Conservation (phyloP, 2,329 filamentous ascomycete species). For the Diaporthe sp. region DNA sequence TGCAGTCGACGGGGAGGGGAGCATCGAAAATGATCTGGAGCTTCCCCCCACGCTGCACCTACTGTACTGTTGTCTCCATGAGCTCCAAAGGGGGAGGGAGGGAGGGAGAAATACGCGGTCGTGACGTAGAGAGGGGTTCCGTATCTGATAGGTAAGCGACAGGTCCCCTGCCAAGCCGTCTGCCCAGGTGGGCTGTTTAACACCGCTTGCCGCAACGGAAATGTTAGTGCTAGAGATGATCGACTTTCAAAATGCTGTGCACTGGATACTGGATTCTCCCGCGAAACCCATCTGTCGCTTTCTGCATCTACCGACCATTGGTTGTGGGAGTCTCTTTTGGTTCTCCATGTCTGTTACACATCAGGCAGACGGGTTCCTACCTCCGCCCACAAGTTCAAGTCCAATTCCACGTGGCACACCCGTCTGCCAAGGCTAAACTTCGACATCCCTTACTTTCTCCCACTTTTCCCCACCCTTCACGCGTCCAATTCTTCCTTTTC, state of each 20-base stretch:
- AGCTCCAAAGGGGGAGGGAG: too few relatives aligned
- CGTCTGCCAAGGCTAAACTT: background rate
- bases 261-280: background rate
- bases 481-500: too few relatives aligned
- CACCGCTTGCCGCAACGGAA: background rate
- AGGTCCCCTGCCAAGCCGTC: slow-evolving; percentile 17
- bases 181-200: background rate
- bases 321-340: too few relatives aligned
- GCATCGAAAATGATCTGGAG: background rate
- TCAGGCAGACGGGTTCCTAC: background rate
- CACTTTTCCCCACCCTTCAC: background rate
- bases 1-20: background rate
- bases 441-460: background rate
- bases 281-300: background rate
- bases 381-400: background rate
- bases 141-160: background rate
- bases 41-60: background rate
- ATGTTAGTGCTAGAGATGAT: background rate
- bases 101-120: background rate
- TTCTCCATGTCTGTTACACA: background rate
- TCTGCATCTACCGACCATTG: too few relatives aligned
- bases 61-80: too few relatives aligned
- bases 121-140: slow-evolving; percentile 9
- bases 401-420: slow-evolving; percentile 6
- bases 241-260: slow-evolving; percentile 18